These are phyloP conservation scores for Scleroderma citrinum DNA, from an alignment of 768 basidiomycete genomes.

Conservation along the genomic window DNA sequence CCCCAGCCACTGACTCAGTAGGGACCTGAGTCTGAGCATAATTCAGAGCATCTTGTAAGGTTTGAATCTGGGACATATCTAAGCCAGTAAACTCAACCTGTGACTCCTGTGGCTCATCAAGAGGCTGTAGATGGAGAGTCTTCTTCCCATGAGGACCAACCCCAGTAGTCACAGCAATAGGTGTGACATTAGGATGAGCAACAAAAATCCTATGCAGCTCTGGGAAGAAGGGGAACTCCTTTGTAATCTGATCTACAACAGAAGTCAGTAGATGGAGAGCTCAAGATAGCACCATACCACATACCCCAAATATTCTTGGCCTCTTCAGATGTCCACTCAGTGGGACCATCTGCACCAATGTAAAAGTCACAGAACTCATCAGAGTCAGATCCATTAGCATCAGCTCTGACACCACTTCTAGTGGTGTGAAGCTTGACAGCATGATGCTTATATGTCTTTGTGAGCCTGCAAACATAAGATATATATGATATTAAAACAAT, in stretches of 20 bases:
- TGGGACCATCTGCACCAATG: background rate
- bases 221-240: constrained; percentile 19
- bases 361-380: constrained; percentile 1
- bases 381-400: constrained; percentile 15
- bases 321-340: constrained; percentile 9
- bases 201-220: constrained; percentile 6
- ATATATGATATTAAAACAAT: background rate
- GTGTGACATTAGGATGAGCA: constrained; percentile 19
- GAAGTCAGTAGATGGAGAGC: background rate
- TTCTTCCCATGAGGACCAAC: constrained; percentile 19
- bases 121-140: constrained; percentile 13
- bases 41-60: background rate
- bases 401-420: constrained; percentile 5
- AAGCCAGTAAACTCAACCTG: background rate
- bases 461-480: background rate
- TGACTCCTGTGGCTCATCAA: background rate
- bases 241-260: constrained; percentile 13
- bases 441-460: background rate
- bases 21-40: background rate
- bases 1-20: background rate
- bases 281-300: background rate
- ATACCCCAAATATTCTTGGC: constrained; percentile 22
- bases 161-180: constrained; percentile 23
- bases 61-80: constrained; percentile 37
- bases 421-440: background rate